phyloP scores from a whole-genome alignment of 202 grass and related monocot genomes.

The Panicum hallii region DNA sequence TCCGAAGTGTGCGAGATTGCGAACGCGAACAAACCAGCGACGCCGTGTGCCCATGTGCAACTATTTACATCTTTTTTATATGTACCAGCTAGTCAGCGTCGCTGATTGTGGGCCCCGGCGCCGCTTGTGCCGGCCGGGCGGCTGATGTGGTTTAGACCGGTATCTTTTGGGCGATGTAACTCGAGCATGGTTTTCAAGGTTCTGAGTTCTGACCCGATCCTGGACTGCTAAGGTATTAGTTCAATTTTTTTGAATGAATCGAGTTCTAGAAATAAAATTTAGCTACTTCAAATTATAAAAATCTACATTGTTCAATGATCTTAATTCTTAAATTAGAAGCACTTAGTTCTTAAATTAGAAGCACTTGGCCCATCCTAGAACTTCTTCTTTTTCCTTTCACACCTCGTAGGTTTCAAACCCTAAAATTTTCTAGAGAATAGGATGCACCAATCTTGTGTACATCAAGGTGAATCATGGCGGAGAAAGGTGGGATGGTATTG shows the following conservation, averaged over 20 bases:
- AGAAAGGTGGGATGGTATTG: too few relatives aligned
- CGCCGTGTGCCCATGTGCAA: not conserved
- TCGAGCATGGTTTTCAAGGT: not conserved
- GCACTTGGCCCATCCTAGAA: too few relatives aligned
- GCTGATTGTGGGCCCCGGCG: slow-evolving; percentile 1
- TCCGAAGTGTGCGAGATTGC: not conserved
- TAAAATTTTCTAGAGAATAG: too few relatives aligned
- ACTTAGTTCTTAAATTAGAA: not conserved
- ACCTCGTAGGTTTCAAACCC: too few relatives aligned
- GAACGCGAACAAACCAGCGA: slow-evolving; percentile 19
- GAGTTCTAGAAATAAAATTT: not conserved
- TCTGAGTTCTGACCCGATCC: not conserved
- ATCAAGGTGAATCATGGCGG: too few relatives aligned
- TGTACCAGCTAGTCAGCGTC: not conserved
- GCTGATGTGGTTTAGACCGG: not conserved
- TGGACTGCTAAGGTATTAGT: not conserved
- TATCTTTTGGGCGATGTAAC: not conserved
- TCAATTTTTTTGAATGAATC: not conserved
- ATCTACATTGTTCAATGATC: not conserved
- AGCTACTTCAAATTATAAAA: not conserved
- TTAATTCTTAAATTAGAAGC: not conserved
- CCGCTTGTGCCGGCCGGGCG: not conserved
- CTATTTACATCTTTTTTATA: not conserved
- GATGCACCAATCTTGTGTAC: too few relatives aligned
- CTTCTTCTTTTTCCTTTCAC: too few relatives aligned